Conservation (phyloP, 768 basidiomycete species). For the Pleurotus platypus region DNA sequence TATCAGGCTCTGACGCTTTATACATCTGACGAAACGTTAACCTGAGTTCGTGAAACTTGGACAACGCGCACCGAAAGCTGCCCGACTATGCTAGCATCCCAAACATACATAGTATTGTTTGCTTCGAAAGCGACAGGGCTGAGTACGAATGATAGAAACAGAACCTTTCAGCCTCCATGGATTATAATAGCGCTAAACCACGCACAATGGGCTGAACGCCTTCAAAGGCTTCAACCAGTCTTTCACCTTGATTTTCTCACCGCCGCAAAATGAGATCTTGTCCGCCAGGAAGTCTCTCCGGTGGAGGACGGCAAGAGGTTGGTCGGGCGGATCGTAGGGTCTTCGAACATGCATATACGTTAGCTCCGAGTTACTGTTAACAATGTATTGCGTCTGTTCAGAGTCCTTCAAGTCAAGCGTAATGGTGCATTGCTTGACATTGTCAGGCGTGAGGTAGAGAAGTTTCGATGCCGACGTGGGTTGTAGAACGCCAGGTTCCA, state of each 20-base stretch:
- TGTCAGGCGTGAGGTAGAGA: constrained; percentile 10
- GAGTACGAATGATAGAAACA: not conserved
- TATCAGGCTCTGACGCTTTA: not conserved
- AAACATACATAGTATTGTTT: constrained; percentile 15
- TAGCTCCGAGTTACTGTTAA: not conserved
- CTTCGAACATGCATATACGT: not conserved
- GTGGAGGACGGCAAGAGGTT: constrained; percentile 15
- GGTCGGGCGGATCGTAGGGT: not conserved
- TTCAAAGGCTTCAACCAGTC: constrained; percentile 19
- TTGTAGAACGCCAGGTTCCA: not conserved
- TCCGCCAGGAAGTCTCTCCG: constrained; percentile 18
- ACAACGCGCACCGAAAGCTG: constrained; percentile 15
- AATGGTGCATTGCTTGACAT: constrained; percentile 11
- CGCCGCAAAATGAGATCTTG: constrained; percentile 18
- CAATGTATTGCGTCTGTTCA: not conserved
- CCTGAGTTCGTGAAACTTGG: too few species aligned
- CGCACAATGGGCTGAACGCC: constrained; percentile 14
- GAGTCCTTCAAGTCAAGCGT: not conserved
- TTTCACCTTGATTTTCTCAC: constrained; percentile 14
- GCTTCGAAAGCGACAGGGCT: constrained; percentile 23
- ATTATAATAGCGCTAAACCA: not conserved
- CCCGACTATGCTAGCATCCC: constrained; percentile 15
- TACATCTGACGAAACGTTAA: too few species aligned
- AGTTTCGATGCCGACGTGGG: not conserved
- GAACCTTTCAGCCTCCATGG: too few species aligned